These are phyloP conservation scores for Pyrenophora seminiperda DNA, from an alignment of 2,329 filamentous ascomycete species.

Conservation along the genomic window DNA sequence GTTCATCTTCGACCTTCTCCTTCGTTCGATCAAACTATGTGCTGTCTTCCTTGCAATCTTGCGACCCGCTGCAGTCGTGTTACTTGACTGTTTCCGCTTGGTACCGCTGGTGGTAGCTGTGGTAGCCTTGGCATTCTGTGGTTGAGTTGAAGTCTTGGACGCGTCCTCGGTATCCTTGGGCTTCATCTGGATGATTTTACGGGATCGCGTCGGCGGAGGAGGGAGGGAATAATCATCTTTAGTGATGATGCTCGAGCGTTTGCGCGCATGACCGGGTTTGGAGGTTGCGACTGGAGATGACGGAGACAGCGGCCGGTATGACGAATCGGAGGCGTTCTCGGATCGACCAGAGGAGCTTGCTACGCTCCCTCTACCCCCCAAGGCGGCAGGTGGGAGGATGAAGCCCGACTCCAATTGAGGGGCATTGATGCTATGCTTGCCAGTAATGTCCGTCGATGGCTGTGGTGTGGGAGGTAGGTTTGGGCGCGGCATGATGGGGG, in stretches of 20 bases:
- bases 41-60: conserved; percentile 97
- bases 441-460: conserved; percentile 78
- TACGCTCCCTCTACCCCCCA: conserved; percentile 56
- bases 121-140: conserved; percentile 28
- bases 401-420: conserved; percentile 70
- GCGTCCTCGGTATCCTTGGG: conserved; percentile 53
- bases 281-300: conserved; percentile 41
- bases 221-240: conserved; percentile 79
- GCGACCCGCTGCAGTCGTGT: conserved; percentile 81
- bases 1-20: conserved; percentile 95
- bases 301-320: conserved; percentile 56
- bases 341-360: conserved; percentile 54
- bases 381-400: conserved; percentile 76
- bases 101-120: conserved; percentile 44
- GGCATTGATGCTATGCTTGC: conserved; percentile 68
- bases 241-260: conserved; percentile 49
- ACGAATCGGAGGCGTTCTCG: conserved; percentile 57
- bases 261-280: conserved; percentile 40
- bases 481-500: conserved; percentile 65
- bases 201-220: conserved; percentile 85
- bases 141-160: conserved; percentile 26
- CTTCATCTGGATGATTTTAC: conserved; percentile 99
- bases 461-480: conserved; percentile 75
- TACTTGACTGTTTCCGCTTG: conserved; percentile 74
- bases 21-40: conserved; percentile 90